Percentiles rank a stretch among this genome's conserved stretches.
phyloP scores from a whole-genome alignment of 108 stramenopile species.

The Cyclotella choctawhatcheeana region DNA sequence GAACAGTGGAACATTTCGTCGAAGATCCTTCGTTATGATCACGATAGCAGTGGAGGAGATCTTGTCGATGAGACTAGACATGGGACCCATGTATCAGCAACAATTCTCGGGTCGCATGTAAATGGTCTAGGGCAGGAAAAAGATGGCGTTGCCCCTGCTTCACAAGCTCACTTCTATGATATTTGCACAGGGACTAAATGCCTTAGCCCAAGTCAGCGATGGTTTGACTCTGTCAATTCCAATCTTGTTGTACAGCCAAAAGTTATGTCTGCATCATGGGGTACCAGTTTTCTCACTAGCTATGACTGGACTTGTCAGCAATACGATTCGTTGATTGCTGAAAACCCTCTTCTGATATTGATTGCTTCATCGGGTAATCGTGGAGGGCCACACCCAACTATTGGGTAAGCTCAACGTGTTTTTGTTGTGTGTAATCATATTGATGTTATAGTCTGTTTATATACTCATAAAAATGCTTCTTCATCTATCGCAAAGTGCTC shows the following conservation, averaged over 20 bases:
- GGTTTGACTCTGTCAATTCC: conserved; percentile 11
- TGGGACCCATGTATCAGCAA: conserved; percentile 55
- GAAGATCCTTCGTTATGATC: conserved; percentile 45
- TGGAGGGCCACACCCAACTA: not conserved
- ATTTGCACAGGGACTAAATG: conserved; percentile 17
- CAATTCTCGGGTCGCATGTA: conserved; percentile 34
- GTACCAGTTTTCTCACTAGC: conserved; percentile 11
- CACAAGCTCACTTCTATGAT: conserved; percentile 48
- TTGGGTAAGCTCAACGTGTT: too few species aligned
- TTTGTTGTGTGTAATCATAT: too few species aligned
- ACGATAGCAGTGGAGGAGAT: conserved; percentile 25
- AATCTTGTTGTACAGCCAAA: conserved; percentile 1
- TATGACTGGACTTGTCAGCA: conserved; percentile 15
- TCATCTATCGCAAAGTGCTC: too few species aligned
- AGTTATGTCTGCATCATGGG: conserved; percentile 50
- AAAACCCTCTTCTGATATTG: conserved; percentile 16
- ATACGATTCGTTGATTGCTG: conserved; percentile 13
- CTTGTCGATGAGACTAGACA: conserved; percentile 30
- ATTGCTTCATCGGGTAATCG: conserved; percentile 70
- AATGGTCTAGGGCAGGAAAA: conserved; percentile 16
- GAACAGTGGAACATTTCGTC: conserved; percentile 8
- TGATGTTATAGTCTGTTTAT: too few species aligned
- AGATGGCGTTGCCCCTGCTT: conserved; percentile 38
- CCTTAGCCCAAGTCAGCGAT: not conserved
- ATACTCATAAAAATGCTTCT: too few species aligned